These are phyloP conservation scores for Entonaema liquescens DNA, from an alignment of 495 filamentous ascomycete species.

Conservation along the genomic window DNA sequence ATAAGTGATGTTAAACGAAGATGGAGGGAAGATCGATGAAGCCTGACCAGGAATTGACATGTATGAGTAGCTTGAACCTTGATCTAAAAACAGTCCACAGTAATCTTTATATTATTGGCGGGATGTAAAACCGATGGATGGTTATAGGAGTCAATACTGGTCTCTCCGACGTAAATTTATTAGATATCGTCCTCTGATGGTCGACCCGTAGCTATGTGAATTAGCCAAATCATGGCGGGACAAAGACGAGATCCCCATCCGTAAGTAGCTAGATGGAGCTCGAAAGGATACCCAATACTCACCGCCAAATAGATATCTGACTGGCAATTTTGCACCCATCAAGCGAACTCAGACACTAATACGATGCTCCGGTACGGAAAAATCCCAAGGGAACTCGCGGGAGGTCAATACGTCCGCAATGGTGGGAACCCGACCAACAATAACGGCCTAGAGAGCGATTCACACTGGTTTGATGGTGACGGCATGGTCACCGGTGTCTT, in stretches of 20 bases:
- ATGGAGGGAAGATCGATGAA: neutral
- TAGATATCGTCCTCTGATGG: neutral
- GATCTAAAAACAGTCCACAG: neutral
- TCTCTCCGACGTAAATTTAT: neutral
- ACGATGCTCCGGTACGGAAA: constrained; percentile 60
- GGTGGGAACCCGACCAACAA: constrained; percentile 72
- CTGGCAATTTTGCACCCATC: constrained; percentile 72
- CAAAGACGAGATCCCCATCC: constrained; percentile 12
- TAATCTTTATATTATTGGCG: neutral
- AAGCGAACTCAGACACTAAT: constrained; percentile 57
- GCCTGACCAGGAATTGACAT: neutral
- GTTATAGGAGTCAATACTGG: neutral
- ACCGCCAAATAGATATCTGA: constrained; percentile 54
- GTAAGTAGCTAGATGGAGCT: constrained; percentile 32
- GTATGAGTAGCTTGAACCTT: neutral
- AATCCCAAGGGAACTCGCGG: constrained; percentile 67
- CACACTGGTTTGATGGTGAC: constrained; percentile 77
- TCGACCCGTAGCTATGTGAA: neutral
- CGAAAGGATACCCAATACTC: neutral
- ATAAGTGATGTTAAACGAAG: neutral
- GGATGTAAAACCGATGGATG: neutral
- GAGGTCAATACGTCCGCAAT: constrained; percentile 74
- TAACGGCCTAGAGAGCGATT: constrained; percentile 61
- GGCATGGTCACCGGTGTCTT: constrained; percentile 73
- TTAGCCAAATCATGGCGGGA: constrained; percentile 7